Conservation (phyloP, 768 basidiomycete genomes). For the Cystofilobasidium ferigula region DNA sequence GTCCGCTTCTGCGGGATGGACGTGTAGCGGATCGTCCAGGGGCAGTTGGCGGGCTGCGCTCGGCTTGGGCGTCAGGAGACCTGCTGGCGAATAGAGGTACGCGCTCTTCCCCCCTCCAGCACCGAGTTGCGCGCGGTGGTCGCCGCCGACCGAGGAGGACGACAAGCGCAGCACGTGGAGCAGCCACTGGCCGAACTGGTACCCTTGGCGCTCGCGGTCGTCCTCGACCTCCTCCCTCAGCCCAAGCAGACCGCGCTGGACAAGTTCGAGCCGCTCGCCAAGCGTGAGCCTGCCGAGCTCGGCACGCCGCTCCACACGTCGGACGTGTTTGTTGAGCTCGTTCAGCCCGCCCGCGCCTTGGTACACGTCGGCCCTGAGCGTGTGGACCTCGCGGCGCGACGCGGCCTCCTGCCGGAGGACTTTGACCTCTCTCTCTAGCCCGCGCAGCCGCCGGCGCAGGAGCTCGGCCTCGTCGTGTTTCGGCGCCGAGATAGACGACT, state of each 20-base stretch:
- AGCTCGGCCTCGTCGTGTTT: conserved; percentile 28
- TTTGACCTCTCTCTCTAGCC: conserved; percentile 27
- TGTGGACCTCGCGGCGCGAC: conserved; percentile 10
- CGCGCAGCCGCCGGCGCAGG: conserved; percentile 25
- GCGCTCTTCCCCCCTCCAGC: not conserved
- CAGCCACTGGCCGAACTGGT: not conserved
- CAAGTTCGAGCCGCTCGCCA: conserved; percentile 11
- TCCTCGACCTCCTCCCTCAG: conserved; percentile 6
- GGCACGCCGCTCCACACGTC: conserved; percentile 12
- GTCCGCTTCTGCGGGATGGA: not conserved
- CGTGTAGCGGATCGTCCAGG: no score
- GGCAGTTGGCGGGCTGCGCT: no score
- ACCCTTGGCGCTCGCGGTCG: not conserved
- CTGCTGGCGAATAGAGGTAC: not conserved
- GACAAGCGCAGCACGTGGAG: not conserved
- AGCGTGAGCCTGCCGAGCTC: conserved; percentile 17
- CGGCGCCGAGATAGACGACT: conserved; percentile 30
- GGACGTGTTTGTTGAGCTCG: conserved; percentile 8
- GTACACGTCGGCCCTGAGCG: conserved; percentile 12
- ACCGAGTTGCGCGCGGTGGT: not conserved
- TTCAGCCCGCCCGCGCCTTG: not conserved
- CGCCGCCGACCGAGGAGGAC: not conserved
- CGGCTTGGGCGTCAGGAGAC: not conserved
- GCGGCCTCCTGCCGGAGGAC: conserved; percentile 8
- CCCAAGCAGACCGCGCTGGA: not conserved